Conservation (phyloP, 2,329 filamentous ascomycete genomes). For the Diaporthe citriasiana region DNA sequence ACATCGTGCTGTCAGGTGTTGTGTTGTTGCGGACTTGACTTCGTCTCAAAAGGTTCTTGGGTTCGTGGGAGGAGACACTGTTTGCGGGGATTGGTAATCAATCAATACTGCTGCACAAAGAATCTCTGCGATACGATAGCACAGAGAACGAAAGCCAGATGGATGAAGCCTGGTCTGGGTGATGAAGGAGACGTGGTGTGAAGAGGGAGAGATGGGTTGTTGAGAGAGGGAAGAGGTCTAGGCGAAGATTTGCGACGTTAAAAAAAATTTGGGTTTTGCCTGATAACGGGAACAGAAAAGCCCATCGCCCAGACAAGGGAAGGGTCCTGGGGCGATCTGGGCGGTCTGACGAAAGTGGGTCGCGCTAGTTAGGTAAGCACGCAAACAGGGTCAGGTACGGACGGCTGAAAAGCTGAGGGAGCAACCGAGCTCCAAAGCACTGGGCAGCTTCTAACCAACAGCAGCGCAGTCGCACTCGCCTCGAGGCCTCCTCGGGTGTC, state of each 20-base stretch:
- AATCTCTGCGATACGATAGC: constrained; percentile 27
- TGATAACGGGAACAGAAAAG: constrained; percentile 34
- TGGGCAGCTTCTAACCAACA: constrained; percentile 14
- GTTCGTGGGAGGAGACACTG: constrained; percentile 39
- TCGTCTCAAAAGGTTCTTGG: constrained; percentile 11
- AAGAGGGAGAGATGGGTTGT: constrained; percentile 40
- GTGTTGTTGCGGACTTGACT: constrained; percentile 25
- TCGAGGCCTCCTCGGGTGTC: background rate
- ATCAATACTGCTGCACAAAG: constrained; percentile 36
- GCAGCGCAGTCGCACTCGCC: constrained; percentile 7
- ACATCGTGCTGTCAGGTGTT: constrained; percentile 55
- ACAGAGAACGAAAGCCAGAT: constrained; percentile 27
- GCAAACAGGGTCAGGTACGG: background rate
- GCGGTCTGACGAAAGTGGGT: constrained; percentile 24
- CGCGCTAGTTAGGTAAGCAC: constrained; percentile 38
- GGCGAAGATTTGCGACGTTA: constrained; percentile 28
- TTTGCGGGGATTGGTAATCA: constrained; percentile 26
- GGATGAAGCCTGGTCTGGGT: constrained; percentile 43
- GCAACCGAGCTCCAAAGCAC: background rate
- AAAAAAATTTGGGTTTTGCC: constrained; percentile 41
- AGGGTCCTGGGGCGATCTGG: constrained; percentile 31
- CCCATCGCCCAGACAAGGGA: constrained; percentile 28
- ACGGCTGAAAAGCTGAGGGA: constrained; percentile 1
- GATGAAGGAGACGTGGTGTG: constrained; percentile 41
- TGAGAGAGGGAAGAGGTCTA: constrained; percentile 27